Evolutionary conservation across 2,329 filamentous ascomycete species (phyloP).

Genomic region (Botrytis galanthina): DNA sequence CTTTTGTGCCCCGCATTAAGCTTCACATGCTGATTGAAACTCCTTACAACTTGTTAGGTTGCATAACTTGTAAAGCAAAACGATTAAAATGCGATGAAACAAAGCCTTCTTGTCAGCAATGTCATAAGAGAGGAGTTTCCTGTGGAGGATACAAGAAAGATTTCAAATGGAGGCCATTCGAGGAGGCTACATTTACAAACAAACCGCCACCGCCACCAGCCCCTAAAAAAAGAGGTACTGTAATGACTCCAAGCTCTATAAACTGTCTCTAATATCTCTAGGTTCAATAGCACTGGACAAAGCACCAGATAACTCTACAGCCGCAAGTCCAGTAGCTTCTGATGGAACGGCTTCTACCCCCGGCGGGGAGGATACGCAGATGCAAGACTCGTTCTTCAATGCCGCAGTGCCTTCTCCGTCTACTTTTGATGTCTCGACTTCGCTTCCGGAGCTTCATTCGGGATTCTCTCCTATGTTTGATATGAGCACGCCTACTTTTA

Average conservation of each 20-base stretch:
- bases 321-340: constrained; percentile 29
- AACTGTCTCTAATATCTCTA: constrained; percentile 27
- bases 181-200: constrained; percentile 56
- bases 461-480: constrained; percentile 36
- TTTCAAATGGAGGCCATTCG: constrained; percentile 72
- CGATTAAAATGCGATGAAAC: constrained; percentile 72
- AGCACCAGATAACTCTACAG: constrained; percentile 25
- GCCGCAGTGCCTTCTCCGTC: constrained; percentile 32
- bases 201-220: constrained; percentile 37
- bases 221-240: constrained; percentile 33
- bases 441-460: constrained; percentile 31
- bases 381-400: constrained; percentile 37
- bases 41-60: constrained; percentile 49
- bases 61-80: constrained; percentile 71
- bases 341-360: constrained; percentile 32
- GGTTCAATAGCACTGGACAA: constrained; percentile 30
- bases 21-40: constrained; percentile 22
- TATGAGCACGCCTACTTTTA: constrained; percentile 36
- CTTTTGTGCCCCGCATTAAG: constrained; percentile 13
- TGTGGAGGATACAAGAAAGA: constrained; percentile 74
- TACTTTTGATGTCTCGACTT: constrained; percentile 15
- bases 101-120: constrained; percentile 66
- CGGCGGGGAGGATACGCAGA: constrained; percentile 30
- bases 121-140: constrained; percentile 59
- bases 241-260: neutral